phyloP scores from a whole-genome alignment of 2,329 filamentous ascomycete species.

The Penicillium sp. region DNA sequence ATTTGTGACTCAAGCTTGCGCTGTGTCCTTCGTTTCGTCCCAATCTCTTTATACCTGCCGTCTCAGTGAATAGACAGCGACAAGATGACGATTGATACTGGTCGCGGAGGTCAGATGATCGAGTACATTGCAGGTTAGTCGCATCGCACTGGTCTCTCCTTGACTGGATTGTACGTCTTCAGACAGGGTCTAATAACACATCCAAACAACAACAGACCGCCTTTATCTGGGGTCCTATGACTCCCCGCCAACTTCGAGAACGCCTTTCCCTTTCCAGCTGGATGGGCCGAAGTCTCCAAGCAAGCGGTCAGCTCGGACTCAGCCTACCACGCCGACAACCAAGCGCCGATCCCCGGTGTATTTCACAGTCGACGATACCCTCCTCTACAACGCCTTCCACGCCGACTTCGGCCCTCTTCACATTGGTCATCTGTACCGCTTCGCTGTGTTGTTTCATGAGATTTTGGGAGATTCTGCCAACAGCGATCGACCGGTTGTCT shows the following conservation, averaged over 20 bases:
- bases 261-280: slow-evolving; percentile 80
- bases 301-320: slow-evolving; percentile 69
- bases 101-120: slow-evolving; percentile 83
- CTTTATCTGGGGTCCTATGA: slow-evolving; percentile 94
- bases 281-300: slow-evolving; percentile 67
- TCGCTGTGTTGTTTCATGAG: slow-evolving; percentile 94
- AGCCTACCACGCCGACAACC: slow-evolving; percentile 59
- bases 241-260: slow-evolving; percentile 76
- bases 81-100: slow-evolving; percentile 55
- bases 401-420: slow-evolving; percentile 97
- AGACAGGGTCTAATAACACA: slow-evolving; percentile 20
- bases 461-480: slow-evolving; percentile 90
- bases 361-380: slow-evolving; percentile 89
- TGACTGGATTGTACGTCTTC: background rate
- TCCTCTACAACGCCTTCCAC: slow-evolving; percentile 98
- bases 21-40: slow-evolving; percentile 10
- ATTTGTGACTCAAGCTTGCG: slow-evolving; percentile 5
- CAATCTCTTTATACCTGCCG: slow-evolving; percentile 1
- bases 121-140: slow-evolving; percentile 88
- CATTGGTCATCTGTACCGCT: slow-evolving; percentile 95
- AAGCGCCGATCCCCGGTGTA: slow-evolving; percentile 75
- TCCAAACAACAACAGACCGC: slow-evolving; percentile 65
- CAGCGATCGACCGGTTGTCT: slow-evolving; percentile 86
- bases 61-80: slow-evolving; percentile 8
- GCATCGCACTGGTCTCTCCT: slow-evolving; percentile 34